Conservation (phyloP, 225 moss, liverwort and hornwort species). For the Pseudisothecium myosuroides region DNA sequence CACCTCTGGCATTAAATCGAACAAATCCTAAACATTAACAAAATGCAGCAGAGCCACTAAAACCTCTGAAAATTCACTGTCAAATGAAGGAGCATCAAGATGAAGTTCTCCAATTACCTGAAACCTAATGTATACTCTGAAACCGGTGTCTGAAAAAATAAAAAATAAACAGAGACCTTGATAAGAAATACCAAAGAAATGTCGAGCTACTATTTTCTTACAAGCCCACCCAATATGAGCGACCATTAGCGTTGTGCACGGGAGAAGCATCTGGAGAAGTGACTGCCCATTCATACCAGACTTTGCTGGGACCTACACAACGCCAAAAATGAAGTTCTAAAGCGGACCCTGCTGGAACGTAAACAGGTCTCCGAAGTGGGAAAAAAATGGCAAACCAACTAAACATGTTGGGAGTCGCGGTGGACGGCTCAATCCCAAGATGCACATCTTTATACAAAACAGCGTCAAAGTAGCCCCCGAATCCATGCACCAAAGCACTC, state of each 20-base stretch:
- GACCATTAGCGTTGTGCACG: constrained; percentile 78
- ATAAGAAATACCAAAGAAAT: neutral
- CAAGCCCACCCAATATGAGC: constrained; percentile 94
- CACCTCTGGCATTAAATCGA: neutral
- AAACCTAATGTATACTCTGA: neutral
- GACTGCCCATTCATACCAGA: constrained; percentile 96
- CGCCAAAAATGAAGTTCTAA: constrained; percentile 94
- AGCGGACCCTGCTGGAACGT: constrained; percentile 63
- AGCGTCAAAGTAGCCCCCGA: constrained; percentile 93
- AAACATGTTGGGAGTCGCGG: constrained; percentile 93
- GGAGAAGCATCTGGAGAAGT: constrained; percentile 70
- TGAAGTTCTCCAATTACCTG: neutral
- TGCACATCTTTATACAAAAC: constrained; percentile 87
- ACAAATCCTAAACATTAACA: neutral
- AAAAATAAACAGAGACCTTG: neutral
- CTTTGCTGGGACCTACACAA: constrained; percentile 85
- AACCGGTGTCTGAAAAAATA: neutral
- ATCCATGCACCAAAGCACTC: constrained; percentile 88
- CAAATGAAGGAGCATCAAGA: neutral
- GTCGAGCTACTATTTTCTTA: constrained; percentile 9
- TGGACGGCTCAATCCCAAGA: constrained; percentile 88
- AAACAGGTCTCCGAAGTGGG: constrained; percentile 75
- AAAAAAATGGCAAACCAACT: constrained; percentile 98
- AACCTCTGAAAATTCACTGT: neutral
- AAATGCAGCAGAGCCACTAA: neutral